Percentiles rank a stretch among this genome's conserved stretches.
These are phyloP conservation scores for Fusarium sublunatum DNA, from an alignment of 2,329 filamentous ascomycete genomes.

Conservation along the genomic window DNA sequence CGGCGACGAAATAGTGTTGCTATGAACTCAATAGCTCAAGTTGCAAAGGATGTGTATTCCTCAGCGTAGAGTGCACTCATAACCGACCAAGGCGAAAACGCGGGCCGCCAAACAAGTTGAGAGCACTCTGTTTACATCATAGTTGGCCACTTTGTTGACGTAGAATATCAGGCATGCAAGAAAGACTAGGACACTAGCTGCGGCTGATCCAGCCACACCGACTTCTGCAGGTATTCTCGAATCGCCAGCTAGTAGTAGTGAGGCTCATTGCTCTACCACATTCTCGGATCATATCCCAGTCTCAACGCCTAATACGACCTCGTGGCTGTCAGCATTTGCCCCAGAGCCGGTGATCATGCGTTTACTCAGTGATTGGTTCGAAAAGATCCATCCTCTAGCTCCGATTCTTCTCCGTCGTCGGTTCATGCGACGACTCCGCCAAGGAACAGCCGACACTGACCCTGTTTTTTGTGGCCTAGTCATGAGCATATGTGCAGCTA, in stretches of 20 bases:
- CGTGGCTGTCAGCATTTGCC: slow-evolving; percentile 35
- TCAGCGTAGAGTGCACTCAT: slow-evolving; percentile 35
- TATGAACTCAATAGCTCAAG: slow-evolving; percentile 18
- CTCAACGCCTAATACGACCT: neutral
- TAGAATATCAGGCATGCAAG: slow-evolving; percentile 20
- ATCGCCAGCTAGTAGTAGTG: slow-evolving; percentile 3
- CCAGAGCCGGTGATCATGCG: slow-evolving; percentile 20
- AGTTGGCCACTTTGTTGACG: neutral
- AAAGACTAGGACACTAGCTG: neutral
- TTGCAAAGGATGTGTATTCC: slow-evolving; percentile 38
- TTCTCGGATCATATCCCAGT: neutral
- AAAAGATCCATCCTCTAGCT: slow-evolving; percentile 51
- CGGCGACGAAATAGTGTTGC: slow-evolving; percentile 18
- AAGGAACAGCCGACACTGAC: slow-evolving; percentile 43
- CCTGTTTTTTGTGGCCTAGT: slow-evolving; percentile 50
- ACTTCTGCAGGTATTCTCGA: slow-evolving; percentile 1
- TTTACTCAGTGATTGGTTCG: slow-evolving; percentile 52
- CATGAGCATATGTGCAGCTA: slow-evolving; percentile 51
- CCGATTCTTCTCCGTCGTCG: slow-evolving; percentile 50
- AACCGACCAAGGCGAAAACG: slow-evolving; percentile 39
- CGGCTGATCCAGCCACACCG: neutral
- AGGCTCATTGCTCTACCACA: slow-evolving; percentile 8
- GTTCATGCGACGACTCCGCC: slow-evolving; percentile 46
- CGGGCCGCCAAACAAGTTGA: slow-evolving; percentile 39
- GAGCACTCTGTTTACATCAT: accelerated